Evolutionary conservation across 2,329 filamentous ascomycete genomes (phyloP).

Genomic region (Aquanectria penicillioides): DNA sequence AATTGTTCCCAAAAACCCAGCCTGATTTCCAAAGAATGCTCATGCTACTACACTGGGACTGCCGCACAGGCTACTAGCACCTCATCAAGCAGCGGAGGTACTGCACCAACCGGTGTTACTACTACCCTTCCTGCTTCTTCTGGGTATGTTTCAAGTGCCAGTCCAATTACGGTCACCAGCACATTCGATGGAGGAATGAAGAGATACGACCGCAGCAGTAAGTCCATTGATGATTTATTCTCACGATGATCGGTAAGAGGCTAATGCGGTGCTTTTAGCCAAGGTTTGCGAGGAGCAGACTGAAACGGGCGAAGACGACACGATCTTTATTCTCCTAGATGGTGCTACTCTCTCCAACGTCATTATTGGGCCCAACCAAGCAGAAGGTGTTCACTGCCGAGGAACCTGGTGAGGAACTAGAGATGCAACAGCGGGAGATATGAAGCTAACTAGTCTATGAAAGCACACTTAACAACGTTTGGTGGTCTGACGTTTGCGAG

Average conservation of each 20-base stretch:
- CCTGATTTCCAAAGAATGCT: slow-evolving; percentile 4
- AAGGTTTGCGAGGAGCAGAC: slow-evolving; percentile 40
- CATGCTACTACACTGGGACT: not conserved
- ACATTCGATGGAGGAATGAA: slow-evolving; percentile 19
- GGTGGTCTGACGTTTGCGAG: slow-evolving; percentile 53
- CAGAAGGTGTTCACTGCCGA: slow-evolving; percentile 62
- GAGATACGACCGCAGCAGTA: slow-evolving; percentile 12
- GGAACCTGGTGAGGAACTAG: slow-evolving; percentile 48
- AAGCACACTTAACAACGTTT: slow-evolving; percentile 49
- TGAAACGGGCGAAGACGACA: slow-evolving; percentile 42
- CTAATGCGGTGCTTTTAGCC: slow-evolving; percentile 25
- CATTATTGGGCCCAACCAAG: slow-evolving; percentile 61
- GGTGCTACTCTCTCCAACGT: slow-evolving; percentile 63
- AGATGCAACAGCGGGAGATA: not conserved
- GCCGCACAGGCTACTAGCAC: not conserved
- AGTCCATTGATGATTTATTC: no score
- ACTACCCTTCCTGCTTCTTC: slow-evolving; percentile 16
- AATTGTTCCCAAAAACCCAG: slow-evolving; percentile 2
- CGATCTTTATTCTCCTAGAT: slow-evolving; percentile 62
- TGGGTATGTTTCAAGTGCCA: slow-evolving; percentile 3
- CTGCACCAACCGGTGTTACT: not conserved
- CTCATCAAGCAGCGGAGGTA: not conserved
- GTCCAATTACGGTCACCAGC: slow-evolving; percentile 1
- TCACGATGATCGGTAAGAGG: no score
- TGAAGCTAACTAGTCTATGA: not conserved